Conservation (phyloP, 345 rosid species). For the Hypericum androsaemum region DNA sequence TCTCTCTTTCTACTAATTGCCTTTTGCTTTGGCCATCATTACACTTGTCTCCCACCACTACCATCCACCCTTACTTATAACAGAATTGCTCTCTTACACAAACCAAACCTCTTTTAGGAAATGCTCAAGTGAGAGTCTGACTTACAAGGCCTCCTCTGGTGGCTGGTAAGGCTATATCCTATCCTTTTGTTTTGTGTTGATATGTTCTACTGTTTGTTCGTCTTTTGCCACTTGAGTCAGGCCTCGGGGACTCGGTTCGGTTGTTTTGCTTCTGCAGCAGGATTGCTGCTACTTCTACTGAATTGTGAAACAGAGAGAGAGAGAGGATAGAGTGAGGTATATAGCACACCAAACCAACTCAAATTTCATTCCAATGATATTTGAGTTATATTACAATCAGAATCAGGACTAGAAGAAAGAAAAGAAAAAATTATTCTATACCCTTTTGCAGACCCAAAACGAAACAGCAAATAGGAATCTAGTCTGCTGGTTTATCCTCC, state of each 20-base stretch:
- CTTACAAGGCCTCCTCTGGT: no score
- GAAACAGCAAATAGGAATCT: conserved; percentile 24
- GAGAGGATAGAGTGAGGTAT: conserved; percentile 2
- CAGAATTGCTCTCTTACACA: conserved; percentile 6
- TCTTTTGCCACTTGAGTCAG: no score
- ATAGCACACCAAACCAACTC: conserved; percentile 44
- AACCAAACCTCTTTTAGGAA: no score
- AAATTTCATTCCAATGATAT: conserved; percentile 35
- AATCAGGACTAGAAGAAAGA: conserved; percentile 18
- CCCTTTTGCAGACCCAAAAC: conserved; percentile 38
- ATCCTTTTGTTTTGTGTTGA: no score
- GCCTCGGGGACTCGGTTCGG: no score
- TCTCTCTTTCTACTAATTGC: conserved; percentile 4
- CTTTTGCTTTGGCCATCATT: conserved; percentile 27
- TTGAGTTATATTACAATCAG: conserved; percentile 39
- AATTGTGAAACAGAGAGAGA: background rate
- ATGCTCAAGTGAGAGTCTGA: no score
- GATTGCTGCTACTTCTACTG: no score
- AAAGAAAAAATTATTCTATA: conserved; percentile 36
- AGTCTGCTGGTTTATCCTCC: conserved; percentile 45
- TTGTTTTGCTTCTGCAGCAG: no score
- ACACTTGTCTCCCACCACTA: conserved; percentile 32
- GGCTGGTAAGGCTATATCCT: no score
- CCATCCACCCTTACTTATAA: conserved; percentile 6
- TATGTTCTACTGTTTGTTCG: no score